Conservation (phyloP, 176 grass and related monocot species). For the Zoysia pacifica region DNA sequence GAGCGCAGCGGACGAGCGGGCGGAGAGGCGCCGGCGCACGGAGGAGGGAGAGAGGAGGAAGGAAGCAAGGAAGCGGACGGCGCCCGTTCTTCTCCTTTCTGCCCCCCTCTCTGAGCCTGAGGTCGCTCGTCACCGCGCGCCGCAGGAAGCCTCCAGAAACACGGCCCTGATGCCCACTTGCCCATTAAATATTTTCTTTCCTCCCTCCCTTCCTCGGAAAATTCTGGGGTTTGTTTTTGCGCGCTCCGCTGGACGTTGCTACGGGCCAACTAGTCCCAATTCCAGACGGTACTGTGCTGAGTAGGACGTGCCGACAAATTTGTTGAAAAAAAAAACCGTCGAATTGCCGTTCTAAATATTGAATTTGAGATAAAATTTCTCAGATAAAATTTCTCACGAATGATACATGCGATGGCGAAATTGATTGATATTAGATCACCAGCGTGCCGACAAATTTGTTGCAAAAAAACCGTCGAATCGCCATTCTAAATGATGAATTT, state of each 20-base stretch:
- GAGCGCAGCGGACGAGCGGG: background rate
- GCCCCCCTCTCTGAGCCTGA: background rate
- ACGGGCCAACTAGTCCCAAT: slow-evolving; percentile 4
- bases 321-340: too few species aligned
- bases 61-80: slow-evolving; percentile 14
- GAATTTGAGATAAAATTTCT: too few species aligned
- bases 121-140: slow-evolving; percentile 37
- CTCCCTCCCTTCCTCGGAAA: background rate
- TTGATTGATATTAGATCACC: too few species aligned
- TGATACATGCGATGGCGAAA: too few species aligned
- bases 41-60: background rate
- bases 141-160: slow-evolving; percentile 81
- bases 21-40: slow-evolving; percentile 8
- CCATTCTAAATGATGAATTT: too few species aligned
- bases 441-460: background rate
- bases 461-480: too few species aligned
- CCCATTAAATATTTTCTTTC: slow-evolving; percentile 32
- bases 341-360: too few species aligned
- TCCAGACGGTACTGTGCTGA: background rate
- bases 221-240: slow-evolving; percentile 24
- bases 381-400: too few species aligned
- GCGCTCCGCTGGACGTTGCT: background rate
- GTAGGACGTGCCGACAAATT: background rate
- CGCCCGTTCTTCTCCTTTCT: slow-evolving; percentile 13
- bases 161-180: slow-evolving; percentile 49